Base-by-base conservation (phyloP, 139 green algal genomes). In the Chlorella vulgaris region DNA sequence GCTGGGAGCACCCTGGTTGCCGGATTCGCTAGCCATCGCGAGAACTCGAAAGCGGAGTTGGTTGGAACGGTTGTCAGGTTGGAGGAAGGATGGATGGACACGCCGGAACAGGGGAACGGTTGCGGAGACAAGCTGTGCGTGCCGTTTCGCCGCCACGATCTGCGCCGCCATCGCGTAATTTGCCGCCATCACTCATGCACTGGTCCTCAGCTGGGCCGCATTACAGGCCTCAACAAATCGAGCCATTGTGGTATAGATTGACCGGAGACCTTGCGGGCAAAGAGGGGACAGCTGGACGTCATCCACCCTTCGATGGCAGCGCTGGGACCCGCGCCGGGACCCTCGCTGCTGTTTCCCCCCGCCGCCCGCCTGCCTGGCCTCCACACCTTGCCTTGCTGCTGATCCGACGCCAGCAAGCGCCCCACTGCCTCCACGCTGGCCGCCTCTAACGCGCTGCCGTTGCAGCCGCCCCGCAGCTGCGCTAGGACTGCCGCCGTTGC, bases 261-360 rank as follows among this genome's bases (percentile, higher is more conserved):
- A 1, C 35, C 31, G 8, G 19, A 24, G 36, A 86, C 65, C 58
- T 86, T 86, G 8, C 81, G 53, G 29, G 81, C 81, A 82, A 82
- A 86, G 24, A 86, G 47, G 47, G 81, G 81, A 29, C 81, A 86
- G 4, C 38, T 66, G 7, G 69, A 3, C 1, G 53, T 33, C 69
- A 85, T 50, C 13, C 18, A 19, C 13, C 19, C 36, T n/a, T 39
- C 42, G 10, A 24, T 40, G 31, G 15, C 18, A 67, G 60, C n/a
- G 7, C 33, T 13, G 42, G 53, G 47, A 8, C 28, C 3, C 58
- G n/a, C n/a, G n/a, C n/a, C n/a, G n/a, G n/a, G n/a, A 21, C 42
- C 29, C 8, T 42, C 5, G 42, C 51, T 65, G 42, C 31, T 33
- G 51, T 1, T 4, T 13, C 33, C 33, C 7, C 33, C 35, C 18